A percentile compares a stretch with the other conserved stretches of the same genome.
Conservation (phyloP, 1,284 basidiomycete species). For the Ganoderma lucidum region DNA sequence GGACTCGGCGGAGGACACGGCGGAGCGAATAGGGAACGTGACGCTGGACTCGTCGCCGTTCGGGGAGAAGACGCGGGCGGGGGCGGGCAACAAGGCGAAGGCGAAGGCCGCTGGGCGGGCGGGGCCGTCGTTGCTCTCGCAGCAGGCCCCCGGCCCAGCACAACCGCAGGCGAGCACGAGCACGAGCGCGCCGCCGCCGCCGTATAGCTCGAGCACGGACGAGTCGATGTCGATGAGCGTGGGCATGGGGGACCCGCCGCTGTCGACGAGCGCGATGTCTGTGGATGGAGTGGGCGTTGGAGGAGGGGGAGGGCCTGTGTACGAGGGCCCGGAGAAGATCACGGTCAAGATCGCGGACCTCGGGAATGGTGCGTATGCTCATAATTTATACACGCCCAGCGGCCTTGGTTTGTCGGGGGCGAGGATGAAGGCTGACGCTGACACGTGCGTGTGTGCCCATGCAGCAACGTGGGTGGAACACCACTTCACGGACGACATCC, state of each 20-base stretch:
- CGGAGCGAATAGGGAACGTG: slow-evolving; percentile 73
- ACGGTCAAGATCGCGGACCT: slow-evolving; percentile 99
- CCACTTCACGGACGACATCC: slow-evolving; percentile 96
- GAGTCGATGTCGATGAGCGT: slow-evolving; percentile 15
- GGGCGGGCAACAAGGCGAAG: slow-evolving; percentile 32
- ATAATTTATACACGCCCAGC: too few relatives aligned
- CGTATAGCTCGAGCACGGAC: slow-evolving; percentile 21
- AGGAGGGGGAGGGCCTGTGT: slow-evolving; percentile 19
- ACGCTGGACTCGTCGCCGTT: slow-evolving; percentile 62
- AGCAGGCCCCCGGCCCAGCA: slow-evolving; percentile 60
- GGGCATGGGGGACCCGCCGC: slow-evolving; percentile 32
- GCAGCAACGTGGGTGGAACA: slow-evolving; percentile 88
- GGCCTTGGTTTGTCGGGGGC: background rate
- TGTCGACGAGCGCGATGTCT: slow-evolving; percentile 51
- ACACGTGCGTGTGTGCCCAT: slow-evolving; percentile 15
- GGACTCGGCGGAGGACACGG: slow-evolving; percentile 55
- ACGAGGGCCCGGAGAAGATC: slow-evolving; percentile 73
- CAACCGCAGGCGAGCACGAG: slow-evolving; percentile 14
- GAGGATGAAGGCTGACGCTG: slow-evolving; percentile 9
- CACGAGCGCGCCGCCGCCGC: too few relatives aligned
- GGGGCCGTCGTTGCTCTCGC: slow-evolving; percentile 85
- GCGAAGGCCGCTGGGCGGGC: slow-evolving; percentile 40
- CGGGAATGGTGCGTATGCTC: slow-evolving; percentile 76
- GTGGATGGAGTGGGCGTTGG: slow-evolving; percentile 40
- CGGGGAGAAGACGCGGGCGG: slow-evolving; percentile 59